Conservation (phyloP, 305 asterid genomes). For the Rubia balearica region DNA sequence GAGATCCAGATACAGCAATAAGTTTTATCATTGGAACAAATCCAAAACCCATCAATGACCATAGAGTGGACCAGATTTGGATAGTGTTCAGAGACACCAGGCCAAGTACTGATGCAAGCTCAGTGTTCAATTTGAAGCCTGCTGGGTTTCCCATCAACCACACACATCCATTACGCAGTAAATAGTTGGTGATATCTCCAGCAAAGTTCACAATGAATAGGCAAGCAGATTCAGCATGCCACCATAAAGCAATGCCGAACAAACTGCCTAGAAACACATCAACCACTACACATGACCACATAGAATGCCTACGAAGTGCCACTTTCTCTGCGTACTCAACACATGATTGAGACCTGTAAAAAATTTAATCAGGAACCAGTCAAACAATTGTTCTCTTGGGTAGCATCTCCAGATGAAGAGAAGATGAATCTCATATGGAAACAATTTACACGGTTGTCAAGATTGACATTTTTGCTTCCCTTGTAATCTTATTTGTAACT, state of each 20-base stretch:
- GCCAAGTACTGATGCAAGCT: constrained; percentile 93
- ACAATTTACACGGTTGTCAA: not conserved
- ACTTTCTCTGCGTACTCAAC: constrained; percentile 80
- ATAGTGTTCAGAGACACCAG: constrained; percentile 71
- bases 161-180: constrained; percentile 84
- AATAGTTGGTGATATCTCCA: constrained; percentile 57
- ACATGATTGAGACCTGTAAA: constrained; percentile 58
- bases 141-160: constrained; percentile 99
- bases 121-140: constrained; percentile 93
- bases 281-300: constrained; percentile 69
- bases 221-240: constrained; percentile 46
- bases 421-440: not conserved
- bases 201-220: constrained; percentile 46
- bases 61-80: constrained; percentile 90
- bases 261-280: constrained; percentile 72
- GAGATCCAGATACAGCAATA: constrained; percentile 58
- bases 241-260: constrained; percentile 57
- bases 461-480: not conserved
- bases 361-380: constrained; percentile 18
- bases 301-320: constrained; percentile 55
- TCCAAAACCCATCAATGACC: constrained; percentile 57
- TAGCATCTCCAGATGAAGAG: not conserved
- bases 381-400: not conserved
- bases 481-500: not conserved
- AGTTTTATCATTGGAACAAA: constrained; percentile 46